Percentiles rank a stretch among this genome's conserved stretches.
Evolutionary conservation across 805 yeast genomes (phyloP).

Genomic region (Ascoidea tarda): DNA sequence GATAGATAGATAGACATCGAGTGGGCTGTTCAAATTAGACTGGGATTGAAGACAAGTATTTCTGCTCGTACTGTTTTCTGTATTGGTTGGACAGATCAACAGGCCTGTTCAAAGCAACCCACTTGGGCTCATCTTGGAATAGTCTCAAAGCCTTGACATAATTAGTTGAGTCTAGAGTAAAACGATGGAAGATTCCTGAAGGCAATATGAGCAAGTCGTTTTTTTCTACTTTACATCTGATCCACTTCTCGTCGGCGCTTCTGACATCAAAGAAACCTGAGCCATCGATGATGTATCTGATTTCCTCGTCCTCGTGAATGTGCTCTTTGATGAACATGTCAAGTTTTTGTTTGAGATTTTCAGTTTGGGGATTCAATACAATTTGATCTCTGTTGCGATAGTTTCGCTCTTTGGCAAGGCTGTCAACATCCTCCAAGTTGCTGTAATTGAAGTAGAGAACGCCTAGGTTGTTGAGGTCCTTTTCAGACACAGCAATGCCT

Average conservation of each 20-base stretch:
- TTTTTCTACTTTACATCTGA: conserved; percentile 48
- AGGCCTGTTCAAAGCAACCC: conserved; percentile 78
- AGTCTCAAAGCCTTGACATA: conserved; percentile 67
- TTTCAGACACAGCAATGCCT: conserved; percentile 39
- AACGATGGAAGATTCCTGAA: conserved; percentile 89
- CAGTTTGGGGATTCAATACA: conserved; percentile 39
- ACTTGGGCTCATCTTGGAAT: conserved; percentile 91
- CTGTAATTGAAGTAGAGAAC: conserved; percentile 47
- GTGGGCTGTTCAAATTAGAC: neutral
- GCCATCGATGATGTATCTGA: conserved; percentile 79
- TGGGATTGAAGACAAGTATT: neutral
- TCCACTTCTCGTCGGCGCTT: conserved; percentile 51
- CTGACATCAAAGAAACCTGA: conserved; percentile 88
- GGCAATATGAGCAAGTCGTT: conserved; percentile 68
- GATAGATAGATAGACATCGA: too few species aligned
- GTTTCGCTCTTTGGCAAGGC: conserved; percentile 49
- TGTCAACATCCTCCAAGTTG: conserved; percentile 41
- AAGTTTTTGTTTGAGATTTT: conserved; percentile 58
- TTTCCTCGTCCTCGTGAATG: conserved; percentile 94
- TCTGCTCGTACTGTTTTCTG: conserved; percentile 26
- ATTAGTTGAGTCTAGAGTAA: conserved; percentile 54
- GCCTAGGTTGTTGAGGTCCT: conserved; percentile 43
- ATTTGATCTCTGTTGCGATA: conserved; percentile 76
- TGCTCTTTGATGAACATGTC: conserved; percentile 69
- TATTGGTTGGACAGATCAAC: conserved; percentile 29